Base-by-base conservation (phyloP, 257 asterid genomes). In the Rhazya stricta region DNA sequence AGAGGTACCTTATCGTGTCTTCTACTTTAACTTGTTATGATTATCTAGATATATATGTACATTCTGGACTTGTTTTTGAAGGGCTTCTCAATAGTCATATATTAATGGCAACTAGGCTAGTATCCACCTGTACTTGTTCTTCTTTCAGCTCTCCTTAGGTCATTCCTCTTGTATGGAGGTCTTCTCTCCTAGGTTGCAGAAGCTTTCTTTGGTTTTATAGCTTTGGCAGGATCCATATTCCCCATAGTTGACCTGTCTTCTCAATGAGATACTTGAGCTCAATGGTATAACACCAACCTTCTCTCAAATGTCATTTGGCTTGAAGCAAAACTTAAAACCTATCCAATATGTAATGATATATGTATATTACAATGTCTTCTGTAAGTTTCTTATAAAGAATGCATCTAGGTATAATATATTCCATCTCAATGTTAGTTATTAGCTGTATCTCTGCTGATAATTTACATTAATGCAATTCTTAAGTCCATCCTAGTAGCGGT, bases 1-100 rank as follows among this genome's bases (percentile, higher is more conserved):
- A 90, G 79, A 95, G 99, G 99, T 94, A 79, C 76, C 71, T 54
- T 34, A 75, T 58, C 36, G 19, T 48, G 42, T 66, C 58, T 72
- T 58, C 56, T 43, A 63, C 61, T 16, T 62, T 74, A 46, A 36
- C 50, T 9, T 77, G 71, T 53, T 71, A 25, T 60, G 34, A 46
- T 60, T 30, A 46, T 53, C 36, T 10, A 7, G 37, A 16, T 80
- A 19, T 51, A 37, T 11, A 5, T 62, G 18, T 30, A 13, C 8
- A 13, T 23, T 25, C 12, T 74, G 9, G 9, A 45, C 4, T 46
- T 34, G 41, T 30, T 30, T 29, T 29, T 6, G 13, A 36, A 16
- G 32, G 6, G 12, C 34, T 32, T 72, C n/a, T 45, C 42, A 23
- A 1, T n/a, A 9, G 3, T 72, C 66, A 68, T 43, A 53, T 32